Base-by-base conservation (phyloP, 2,329 filamentous ascomycete species). In the Tolypocladium endophyticum region DNA sequence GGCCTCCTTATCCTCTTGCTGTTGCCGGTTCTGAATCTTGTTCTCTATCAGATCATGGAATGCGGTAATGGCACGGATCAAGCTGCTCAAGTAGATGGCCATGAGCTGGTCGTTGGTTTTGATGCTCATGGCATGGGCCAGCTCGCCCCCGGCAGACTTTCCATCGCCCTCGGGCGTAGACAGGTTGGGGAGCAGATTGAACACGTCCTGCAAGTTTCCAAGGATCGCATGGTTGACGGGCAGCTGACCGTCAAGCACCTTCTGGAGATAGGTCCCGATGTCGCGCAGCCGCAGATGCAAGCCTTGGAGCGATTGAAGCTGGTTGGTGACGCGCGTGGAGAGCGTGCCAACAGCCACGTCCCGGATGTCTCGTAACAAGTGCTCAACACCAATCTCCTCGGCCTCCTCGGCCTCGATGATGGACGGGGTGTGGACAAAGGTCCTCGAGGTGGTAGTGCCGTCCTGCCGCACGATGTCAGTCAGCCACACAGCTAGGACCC, bases 21-120 rank as follows among this genome's bases (percentile, higher is more conserved):
- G 90, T 77, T 97, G 92, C 73, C 93, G 85, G 78, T 99, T 99
- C 79, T 97, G 93, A 67, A 97, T 97, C 84, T 99, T 99, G 81
- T 99, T 99, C 80, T 99, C 94, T 66, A 99, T 99, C 66, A 99
- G 79, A 73, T 99, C 94, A 74, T 99, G 94, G 87, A 97, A 99
- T 9, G 94, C 94, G 16, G 94, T 97, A 71, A 99, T 99, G 60
- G 94, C 94, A 62, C 94, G 85, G 76, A 99, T 97, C 79, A 97
- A 79, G 78, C 90, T 96, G 77, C 90, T 96, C 59, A 99, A 82
- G 76, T 99, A 99, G 73, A 99, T 97, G 58, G 92, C 87, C 90
- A 99, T 97, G 65, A 99, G 84, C 79, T 99, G 94, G 74, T 99
- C 94, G 71, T 99, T 99, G 61, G 93, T 97, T 85, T 99, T 99